These are phyloP conservation scores for Teunomyces barrocoloradensis DNA, from an alignment of 805 yeast species.

Conservation along the genomic window DNA sequence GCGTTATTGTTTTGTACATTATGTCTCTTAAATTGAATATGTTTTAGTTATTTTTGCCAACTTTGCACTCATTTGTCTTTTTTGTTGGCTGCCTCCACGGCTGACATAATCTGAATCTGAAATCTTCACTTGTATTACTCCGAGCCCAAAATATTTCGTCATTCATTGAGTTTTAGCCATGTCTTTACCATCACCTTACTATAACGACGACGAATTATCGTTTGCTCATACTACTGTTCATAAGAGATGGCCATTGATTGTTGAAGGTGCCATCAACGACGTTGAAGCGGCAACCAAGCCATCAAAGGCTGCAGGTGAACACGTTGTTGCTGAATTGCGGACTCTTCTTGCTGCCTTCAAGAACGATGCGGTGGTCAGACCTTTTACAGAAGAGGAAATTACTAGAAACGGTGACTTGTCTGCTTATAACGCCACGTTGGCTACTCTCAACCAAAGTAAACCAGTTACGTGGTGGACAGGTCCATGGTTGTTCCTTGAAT, in stretches of 20 bases:
- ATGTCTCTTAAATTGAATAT: constrained; percentile 3
- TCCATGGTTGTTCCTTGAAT: constrained; percentile 89
- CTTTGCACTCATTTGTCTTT: neutral
- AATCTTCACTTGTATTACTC: neutral
- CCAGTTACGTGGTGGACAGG: constrained; percentile 70
- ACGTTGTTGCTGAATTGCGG: constrained; percentile 40
- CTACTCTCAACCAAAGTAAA: constrained; percentile 20
- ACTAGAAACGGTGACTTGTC: constrained; percentile 46
- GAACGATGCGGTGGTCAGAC: constrained; percentile 29
- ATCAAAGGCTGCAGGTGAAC: constrained; percentile 44
- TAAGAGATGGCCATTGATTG: constrained; percentile 83
- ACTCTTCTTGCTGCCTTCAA: constrained; percentile 44
- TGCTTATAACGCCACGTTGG: constrained; percentile 59
- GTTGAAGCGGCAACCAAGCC: constrained; percentile 33
- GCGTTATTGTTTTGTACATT: constrained; percentile 4
- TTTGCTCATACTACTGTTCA: constrained; percentile 81
- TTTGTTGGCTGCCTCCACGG: neutral
- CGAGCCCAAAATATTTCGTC: neutral
- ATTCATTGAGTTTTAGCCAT: neutral
- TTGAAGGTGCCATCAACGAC: constrained; percentile 68
- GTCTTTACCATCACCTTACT: constrained; percentile 35
- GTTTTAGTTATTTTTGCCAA: neutral
- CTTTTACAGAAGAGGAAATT: constrained; percentile 32
- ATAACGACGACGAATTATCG: constrained; percentile 67
- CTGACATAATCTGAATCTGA: neutral